Conservation (phyloP, 768 basidiomycete genomes). For the Hygrocybe punicea region DNA sequence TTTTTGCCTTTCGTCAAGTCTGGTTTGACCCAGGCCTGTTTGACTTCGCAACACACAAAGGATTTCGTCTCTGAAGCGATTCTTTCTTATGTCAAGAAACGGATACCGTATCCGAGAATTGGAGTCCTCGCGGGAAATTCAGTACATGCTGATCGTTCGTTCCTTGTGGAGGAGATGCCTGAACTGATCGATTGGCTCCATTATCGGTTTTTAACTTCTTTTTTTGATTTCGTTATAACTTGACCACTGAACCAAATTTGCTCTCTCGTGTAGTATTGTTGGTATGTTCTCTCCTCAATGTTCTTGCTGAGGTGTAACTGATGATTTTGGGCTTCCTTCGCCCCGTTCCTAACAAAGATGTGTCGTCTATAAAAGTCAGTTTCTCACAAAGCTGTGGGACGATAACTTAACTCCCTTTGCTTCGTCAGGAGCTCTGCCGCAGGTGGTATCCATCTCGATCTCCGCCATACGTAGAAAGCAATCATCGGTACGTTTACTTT, state of each 20-base stretch:
- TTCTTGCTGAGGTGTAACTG: slow-evolving; percentile 55
- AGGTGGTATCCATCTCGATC: slow-evolving; percentile 60
- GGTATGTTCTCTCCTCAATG: slow-evolving; percentile 39
- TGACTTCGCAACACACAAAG: slow-evolving; percentile 62
- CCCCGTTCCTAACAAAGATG: slow-evolving; percentile 48
- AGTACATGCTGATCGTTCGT: slow-evolving; percentile 75
- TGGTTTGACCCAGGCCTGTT: slow-evolving; percentile 76
- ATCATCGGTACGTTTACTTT: slow-evolving; percentile 51
- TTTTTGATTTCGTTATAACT: slow-evolving; percentile 1
- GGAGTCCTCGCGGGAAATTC: slow-evolving; percentile 85
- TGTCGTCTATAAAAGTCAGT: slow-evolving; percentile 75
- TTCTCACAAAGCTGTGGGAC: not conserved
- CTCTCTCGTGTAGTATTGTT: slow-evolving; percentile 15
- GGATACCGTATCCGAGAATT: slow-evolving; percentile 64
- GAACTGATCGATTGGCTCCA: slow-evolving; percentile 75
- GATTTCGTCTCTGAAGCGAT: slow-evolving; percentile 60
- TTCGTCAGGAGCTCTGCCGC: slow-evolving; percentile 60
- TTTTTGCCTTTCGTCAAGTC: slow-evolving; percentile 52
- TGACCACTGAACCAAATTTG: not conserved
- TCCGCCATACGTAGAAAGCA: slow-evolving; percentile 38
- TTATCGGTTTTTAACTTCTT: slow-evolving; percentile 53
- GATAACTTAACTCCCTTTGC: not conserved
- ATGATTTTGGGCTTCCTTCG: not conserved
- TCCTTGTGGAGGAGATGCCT: slow-evolving; percentile 77
- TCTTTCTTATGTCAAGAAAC: slow-evolving; percentile 75